Evolutionary conservation across 129 eudicot genomes (phyloP), one percentile per base, ranked within the genome.

Genomic region (Erigeron canadensis): DNA sequence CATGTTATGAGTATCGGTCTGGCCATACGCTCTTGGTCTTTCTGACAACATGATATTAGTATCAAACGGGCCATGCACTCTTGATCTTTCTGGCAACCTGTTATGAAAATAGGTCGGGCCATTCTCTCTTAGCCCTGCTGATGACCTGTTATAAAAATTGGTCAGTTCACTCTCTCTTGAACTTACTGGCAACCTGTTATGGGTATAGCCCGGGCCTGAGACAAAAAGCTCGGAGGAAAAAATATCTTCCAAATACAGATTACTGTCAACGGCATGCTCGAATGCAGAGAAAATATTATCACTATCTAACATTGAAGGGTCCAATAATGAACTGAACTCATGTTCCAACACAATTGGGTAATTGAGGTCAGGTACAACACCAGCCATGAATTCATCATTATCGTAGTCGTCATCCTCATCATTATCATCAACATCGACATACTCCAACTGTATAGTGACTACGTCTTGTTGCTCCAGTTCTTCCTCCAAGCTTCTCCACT

Each of bases 401-500:
- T 53, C 34, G 39, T 59, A 48, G 6, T 69, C 70, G 19, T 55
- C 55, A 10, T 37, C 45, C 17, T 10, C 28, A 42, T 41, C 70
- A 40, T 43, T 37, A 4, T 59, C 64, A 8, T 69, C 70, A 38
- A 44, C 55, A 8, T 55, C 69, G 45, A 64, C 78, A 8, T 56
- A 55, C 54, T 79, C 78, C 46, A 72, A 65, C 55, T 73, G 78
- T 78, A 72, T 72, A 67, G 65, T 79, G 6, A 82, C 18, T 22
- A 80, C 57, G 37, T 82, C 89, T 61, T 72, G 80, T 18, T 79
- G 65, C 18, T 74, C 86, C 45, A 69, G 58, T 18, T 78, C 67
- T 8, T 46, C 82, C 43, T 82, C 83, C 71, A 81, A 53, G 10
- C 5, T 70, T 15, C 68, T 59, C 92, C 89, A 87, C 19, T 84